phyloP scores from a whole-genome alignment of 495 filamentous ascomycete species.

The Tuber calosporum region DNA sequence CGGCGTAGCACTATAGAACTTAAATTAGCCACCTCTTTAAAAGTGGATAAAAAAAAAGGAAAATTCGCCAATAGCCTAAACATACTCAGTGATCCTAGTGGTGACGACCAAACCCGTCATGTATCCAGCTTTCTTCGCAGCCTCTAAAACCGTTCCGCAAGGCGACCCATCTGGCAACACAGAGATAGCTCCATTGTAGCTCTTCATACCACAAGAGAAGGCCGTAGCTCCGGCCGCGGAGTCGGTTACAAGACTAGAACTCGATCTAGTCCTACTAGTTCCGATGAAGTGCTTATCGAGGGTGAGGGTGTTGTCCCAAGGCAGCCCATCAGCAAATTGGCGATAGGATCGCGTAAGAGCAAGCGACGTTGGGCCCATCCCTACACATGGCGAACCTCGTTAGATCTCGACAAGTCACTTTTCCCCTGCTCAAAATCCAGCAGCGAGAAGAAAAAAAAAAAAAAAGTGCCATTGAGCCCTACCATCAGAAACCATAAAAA shows the following conservation, averaged over 20 bases:
- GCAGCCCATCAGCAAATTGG: slow-evolving; percentile 59
- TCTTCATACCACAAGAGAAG: slow-evolving; percentile 85
- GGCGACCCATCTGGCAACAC: slow-evolving; percentile 75
- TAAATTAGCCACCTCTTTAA: background rate
- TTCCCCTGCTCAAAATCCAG: background rate
- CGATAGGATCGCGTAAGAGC: slow-evolving; percentile 74
- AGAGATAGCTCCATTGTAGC: slow-evolving; percentile 92
- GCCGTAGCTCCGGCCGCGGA: slow-evolving; percentile 93
- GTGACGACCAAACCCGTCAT: slow-evolving; percentile 92
- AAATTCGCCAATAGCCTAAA: background rate
- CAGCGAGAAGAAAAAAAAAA: too few relatives aligned
- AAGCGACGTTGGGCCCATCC: slow-evolving; percentile 91
- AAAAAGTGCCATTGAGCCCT: background rate
- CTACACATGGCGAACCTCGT: slow-evolving; percentile 8
- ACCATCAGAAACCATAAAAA: slow-evolving; percentile 97
- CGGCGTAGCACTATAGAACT: slow-evolving; percentile 60
- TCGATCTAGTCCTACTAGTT: slow-evolving; percentile 76
- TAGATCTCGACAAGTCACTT: background rate
- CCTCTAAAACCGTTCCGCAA: slow-evolving; percentile 91
- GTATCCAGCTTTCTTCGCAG: slow-evolving; percentile 83
- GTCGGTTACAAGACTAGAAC: slow-evolving; percentile 77
- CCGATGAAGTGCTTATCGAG: slow-evolving; percentile 85
- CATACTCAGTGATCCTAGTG: slow-evolving; percentile 74
- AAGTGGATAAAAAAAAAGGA: background rate
- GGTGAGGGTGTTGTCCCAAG: slow-evolving; percentile 62